These are phyloP conservation scores for Ceratobasidium sp. DNA, from an alignment of 1,284 basidiomycete species.

Conservation along the genomic window DNA sequence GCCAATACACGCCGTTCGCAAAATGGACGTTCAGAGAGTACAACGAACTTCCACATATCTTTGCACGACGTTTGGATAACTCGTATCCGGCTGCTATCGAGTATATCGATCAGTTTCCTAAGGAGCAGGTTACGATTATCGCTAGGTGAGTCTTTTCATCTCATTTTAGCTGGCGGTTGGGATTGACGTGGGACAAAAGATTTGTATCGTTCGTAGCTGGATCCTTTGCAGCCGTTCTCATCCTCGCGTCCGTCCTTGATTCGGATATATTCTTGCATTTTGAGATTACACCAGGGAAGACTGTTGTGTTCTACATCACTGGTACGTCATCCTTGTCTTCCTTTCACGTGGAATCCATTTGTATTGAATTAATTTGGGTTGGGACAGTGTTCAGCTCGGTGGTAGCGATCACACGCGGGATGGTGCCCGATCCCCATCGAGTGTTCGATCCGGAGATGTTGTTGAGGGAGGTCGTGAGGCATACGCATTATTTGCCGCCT, in stretches of 20 bases:
- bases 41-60: constrained; percentile 96
- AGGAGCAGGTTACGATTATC: constrained; percentile 91
- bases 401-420: constrained; percentile 90
- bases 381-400: constrained; percentile 82
- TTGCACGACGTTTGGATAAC: constrained; percentile 86
- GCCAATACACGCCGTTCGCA: constrained; percentile 94
- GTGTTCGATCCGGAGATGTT: constrained; percentile 95
- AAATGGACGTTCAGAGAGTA: constrained; percentile 99
- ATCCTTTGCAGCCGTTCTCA: constrained; percentile 94
- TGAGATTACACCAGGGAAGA: constrained; percentile 93
- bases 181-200: constrained; percentile 59
- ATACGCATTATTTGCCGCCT: constrained; percentile 95
- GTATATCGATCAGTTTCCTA: constrained; percentile 98
- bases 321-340: not conserved
- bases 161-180: not conserved
- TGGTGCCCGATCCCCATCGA: constrained; percentile 94
- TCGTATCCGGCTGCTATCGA: constrained; percentile 92
- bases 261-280: constrained; percentile 94
- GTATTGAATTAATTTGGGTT: not conserved
- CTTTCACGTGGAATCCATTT: not conserved
- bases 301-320: constrained; percentile 92
- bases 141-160: constrained; percentile 76
- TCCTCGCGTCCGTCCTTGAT: constrained; percentile 91
- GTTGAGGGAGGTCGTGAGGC: constrained; percentile 91
- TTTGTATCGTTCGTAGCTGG: constrained; percentile 97